A percentile compares a stretch with the other conserved stretches of the same genome.
Evolutionary conservation across 2,329 filamentous ascomycete genomes (phyloP).

Genomic region (Cadophora gregata): DNA sequence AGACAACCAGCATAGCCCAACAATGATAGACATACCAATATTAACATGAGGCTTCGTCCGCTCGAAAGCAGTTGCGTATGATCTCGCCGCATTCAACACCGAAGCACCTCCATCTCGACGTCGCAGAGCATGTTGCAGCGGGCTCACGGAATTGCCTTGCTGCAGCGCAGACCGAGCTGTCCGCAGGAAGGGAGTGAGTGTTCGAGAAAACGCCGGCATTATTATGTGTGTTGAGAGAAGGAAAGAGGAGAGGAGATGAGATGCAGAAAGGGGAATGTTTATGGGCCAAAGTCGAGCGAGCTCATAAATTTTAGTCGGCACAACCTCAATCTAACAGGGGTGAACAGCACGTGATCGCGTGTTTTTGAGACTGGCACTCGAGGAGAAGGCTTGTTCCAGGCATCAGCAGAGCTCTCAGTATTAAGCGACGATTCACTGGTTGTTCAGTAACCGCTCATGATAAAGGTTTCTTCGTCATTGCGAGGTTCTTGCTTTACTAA

Average conservation of each 20-base stretch:
- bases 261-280: slow-evolving; percentile 18
- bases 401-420: too few species aligned
- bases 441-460: too few species aligned
- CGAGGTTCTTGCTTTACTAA: too few species aligned
- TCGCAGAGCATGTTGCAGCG: slow-evolving; percentile 74
- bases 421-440: too few species aligned
- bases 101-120: slow-evolving; percentile 66
- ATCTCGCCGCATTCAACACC: slow-evolving; percentile 68
- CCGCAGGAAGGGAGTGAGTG: slow-evolving; percentile 79
- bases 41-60: slow-evolving; percentile 97
- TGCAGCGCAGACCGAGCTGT: slow-evolving; percentile 78
- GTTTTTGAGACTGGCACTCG: background rate
- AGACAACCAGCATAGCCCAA: slow-evolving; percentile 20
- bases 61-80: slow-evolving; percentile 73
- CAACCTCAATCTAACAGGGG: slow-evolving; percentile 10
- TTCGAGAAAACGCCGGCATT: slow-evolving; percentile 84
- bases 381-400: too few species aligned
- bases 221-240: slow-evolving; percentile 46
- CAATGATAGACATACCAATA: slow-evolving; percentile 68
- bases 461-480: too few species aligned
- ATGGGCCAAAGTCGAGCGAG: background rate
- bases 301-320: slow-evolving; percentile 17
- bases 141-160: slow-evolving; percentile 72
- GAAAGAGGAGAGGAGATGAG: slow-evolving; percentile 16
- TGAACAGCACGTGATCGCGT: slow-evolving; percentile 7